Percentiles rank a stretch among this genome's conserved stretches.
phyloP scores from a whole-genome alignment of 495 filamentous ascomycete genomes.

The Staphylotrichum longicolle region DNA sequence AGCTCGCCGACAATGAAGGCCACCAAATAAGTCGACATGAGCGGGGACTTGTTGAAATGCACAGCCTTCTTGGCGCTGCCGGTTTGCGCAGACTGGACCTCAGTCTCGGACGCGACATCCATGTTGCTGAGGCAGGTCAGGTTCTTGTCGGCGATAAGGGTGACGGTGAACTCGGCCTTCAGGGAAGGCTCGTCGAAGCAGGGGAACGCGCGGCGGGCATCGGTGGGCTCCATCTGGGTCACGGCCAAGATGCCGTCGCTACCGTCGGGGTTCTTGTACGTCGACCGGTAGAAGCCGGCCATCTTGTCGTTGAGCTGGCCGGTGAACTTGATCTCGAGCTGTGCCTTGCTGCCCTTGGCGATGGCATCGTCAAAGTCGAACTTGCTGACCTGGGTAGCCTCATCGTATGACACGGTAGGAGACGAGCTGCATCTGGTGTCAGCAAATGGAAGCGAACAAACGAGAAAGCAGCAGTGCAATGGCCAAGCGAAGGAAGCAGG shows the following conservation, averaged over 20 bases:
- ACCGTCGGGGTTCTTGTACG: constrained; percentile 65
- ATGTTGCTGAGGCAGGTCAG: constrained; percentile 78
- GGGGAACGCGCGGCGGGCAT: constrained; percentile 70
- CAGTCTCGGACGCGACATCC: constrained; percentile 66
- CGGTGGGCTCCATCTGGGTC: constrained; percentile 81
- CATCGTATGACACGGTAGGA: constrained; percentile 58
- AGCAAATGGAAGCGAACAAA: not conserved
- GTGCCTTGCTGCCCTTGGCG: constrained; percentile 58
- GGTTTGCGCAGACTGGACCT: constrained; percentile 54
- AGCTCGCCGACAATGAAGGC: constrained; percentile 76
- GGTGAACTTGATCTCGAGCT: constrained; percentile 64
- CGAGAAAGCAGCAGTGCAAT: no score
- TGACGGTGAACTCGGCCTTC: constrained; percentile 71
- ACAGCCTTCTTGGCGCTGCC: constrained; percentile 64
- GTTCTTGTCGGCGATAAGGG: constrained; percentile 69
- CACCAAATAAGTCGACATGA: constrained; percentile 76
- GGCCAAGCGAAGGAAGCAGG: not conserved
- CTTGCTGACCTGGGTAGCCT: constrained; percentile 61
- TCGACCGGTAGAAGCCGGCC: constrained; percentile 79
- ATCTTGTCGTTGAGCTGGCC: constrained; percentile 74
- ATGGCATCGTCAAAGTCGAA: constrained; percentile 61
- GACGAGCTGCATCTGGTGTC: constrained; percentile 43
- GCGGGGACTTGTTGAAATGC: constrained; percentile 68
- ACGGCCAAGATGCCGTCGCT: constrained; percentile 64
- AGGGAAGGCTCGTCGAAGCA: constrained; percentile 77